These are phyloP conservation scores for Quercus suber DNA, from an alignment of 306 rosid species.

Conservation along the genomic window DNA sequence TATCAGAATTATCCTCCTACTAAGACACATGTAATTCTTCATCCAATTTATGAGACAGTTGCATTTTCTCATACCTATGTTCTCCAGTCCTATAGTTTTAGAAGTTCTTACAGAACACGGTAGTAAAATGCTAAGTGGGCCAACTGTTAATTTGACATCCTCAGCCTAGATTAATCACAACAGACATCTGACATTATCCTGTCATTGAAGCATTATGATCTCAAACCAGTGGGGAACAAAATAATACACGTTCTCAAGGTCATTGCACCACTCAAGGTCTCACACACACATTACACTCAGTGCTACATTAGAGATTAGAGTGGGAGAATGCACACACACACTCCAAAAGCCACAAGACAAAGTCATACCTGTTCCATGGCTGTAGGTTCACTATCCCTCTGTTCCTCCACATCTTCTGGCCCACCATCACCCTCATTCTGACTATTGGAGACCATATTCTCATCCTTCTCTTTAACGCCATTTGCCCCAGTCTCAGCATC, in stretches of 20 bases:
- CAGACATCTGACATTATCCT: background rate
- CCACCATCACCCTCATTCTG: conserved; percentile 35
- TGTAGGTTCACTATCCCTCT: conserved; percentile 41
- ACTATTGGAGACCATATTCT: conserved; percentile 15
- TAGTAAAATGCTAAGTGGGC: too few species aligned
- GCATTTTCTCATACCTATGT: background rate
- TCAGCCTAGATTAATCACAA: background rate
- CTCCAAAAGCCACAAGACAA: background rate
- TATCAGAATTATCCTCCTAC: too few species aligned
- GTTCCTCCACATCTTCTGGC: conserved; percentile 47
- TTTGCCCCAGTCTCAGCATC: conserved; percentile 39
- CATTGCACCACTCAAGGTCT: background rate
- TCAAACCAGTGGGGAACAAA: too few species aligned
- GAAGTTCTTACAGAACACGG: background rate
- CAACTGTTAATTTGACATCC: background rate
- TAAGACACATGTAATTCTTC: too few species aligned
- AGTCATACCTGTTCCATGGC: conserved; percentile 74
- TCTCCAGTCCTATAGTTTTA: background rate
- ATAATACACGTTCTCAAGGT: background rate
- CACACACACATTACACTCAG: background rate
- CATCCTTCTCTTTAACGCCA: conserved; percentile 36
- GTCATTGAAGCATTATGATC: background rate
- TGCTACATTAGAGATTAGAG: background rate
- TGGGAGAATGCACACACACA: background rate
- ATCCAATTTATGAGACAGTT: too few species aligned